Evolutionary conservation across 176 grass and related monocot species (phyloP), one percentile per base, ranked within the genome.

Genomic region (Carex littledalei): DNA sequence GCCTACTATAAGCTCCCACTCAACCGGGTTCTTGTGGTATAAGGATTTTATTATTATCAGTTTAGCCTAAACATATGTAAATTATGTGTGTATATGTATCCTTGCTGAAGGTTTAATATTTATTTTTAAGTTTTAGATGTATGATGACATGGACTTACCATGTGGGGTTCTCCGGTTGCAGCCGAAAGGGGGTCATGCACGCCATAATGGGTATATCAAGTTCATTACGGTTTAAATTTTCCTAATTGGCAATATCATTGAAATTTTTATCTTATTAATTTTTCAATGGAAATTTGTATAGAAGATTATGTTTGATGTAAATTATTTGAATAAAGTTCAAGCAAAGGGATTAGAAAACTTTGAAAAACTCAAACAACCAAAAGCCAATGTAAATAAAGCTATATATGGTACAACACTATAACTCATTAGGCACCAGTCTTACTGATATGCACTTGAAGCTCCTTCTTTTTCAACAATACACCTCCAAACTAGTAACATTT

Each of bases 141-240:
- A 79, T 83, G 92, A 98, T 89, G 95, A 98, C 87, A 86, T 79
- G 69, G 92, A 94, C 63, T 87, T 98, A 47, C 88, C 95, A 83
- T 98, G 95, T 66, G 89, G 92, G 80, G 92, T 98, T 89, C 95
- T 94, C 74, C 86, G 88, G 62, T 65, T 98, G 78, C 92, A 98
- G 75, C 92, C 89, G 83, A 98, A 91, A 93, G 95, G 95, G 83
- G 95, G 92, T 29, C 90, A 87, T 93, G 92, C 79, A 22, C 90
- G 84, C 9, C 95, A 97, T 56, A 98, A 94, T 74, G 95, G 95
- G 95, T 98, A n/a, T n/a, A n/a, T n/a, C n/a, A n/a, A n/a, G n/a
- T n/a, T n/a, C n/a, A n/a, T n/a, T n/a, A n/a, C n/a, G n/a, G n/a
- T n/a, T n/a, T n/a, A n/a, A n/a, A n/a, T n/a, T n/a, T n/a, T n/a